Conservation (phyloP, 352 stramenopile species). For the Phytophthora fragariaefolia region DNA sequence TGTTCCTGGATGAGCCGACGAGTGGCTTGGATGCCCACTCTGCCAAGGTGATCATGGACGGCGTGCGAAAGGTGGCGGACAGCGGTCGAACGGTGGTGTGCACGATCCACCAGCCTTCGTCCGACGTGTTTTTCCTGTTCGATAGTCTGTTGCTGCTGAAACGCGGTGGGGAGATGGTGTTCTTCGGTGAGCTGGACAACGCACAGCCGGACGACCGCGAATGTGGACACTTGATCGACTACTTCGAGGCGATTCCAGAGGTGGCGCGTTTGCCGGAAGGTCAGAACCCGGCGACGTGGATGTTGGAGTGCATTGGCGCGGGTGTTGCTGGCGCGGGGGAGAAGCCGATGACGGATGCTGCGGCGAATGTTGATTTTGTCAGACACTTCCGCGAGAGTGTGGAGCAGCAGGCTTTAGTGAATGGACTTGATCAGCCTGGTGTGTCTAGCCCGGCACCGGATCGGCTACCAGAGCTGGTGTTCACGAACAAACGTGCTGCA, state of each 20-base stretch:
- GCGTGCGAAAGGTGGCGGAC: conserved; percentile 79
- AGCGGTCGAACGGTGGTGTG: conserved; percentile 78
- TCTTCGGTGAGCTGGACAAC: conserved; percentile 51
- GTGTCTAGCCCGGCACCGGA: conserved; percentile 22
- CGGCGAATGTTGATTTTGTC: conserved; percentile 31
- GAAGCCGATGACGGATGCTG: conserved; percentile 14
- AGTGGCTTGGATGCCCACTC: too few relatives aligned
- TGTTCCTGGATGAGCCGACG: too few relatives aligned
- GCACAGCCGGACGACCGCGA: conserved; percentile 13
- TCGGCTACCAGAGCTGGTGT: conserved; percentile 27
- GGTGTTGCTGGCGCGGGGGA: conserved; percentile 26
- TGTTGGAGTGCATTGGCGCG: conserved; percentile 67
- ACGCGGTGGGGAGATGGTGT: conserved; percentile 57
- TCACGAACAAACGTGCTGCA: conserved; percentile 43
- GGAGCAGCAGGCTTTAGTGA: conserved; percentile 21
- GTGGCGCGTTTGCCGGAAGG: conserved; percentile 32
- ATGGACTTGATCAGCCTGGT: conserved; percentile 28
- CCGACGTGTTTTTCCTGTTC: conserved; percentile 53
- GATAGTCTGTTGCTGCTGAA: conserved; percentile 85
- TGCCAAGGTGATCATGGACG: too few relatives aligned
- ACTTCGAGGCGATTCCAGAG: conserved; percentile 46
- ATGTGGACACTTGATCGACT: conserved; percentile 38
- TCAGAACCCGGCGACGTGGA: conserved; percentile 77
- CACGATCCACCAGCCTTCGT: conserved; percentile 41
- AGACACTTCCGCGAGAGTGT: conserved; percentile 33